These are phyloP conservation scores for Xylaria multiplex DNA, from an alignment of 2,329 filamentous ascomycete genomes.

Conservation along the genomic window DNA sequence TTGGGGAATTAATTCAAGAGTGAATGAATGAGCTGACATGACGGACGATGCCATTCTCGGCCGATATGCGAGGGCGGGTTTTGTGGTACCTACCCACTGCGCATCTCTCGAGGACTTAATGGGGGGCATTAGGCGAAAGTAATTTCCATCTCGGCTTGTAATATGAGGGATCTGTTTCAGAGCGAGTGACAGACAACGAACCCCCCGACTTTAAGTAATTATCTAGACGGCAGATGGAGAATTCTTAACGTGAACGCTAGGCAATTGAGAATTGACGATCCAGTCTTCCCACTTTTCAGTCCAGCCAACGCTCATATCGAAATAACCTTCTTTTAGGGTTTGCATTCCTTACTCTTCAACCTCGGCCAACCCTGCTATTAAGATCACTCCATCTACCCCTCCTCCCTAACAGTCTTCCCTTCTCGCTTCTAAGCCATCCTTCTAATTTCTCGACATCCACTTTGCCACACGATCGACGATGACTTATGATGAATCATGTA, in stretches of 20 bases:
- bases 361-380: neutral
- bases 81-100: neutral
- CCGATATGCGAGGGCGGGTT: conserved; percentile 1
- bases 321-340: too few species aligned
- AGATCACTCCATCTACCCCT: neutral
- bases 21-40: neutral
- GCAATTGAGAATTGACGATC: too few species aligned
- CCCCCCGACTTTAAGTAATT: neutral
- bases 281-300: neutral
- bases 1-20: neutral
- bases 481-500: neutral
- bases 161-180: conserved; percentile 5
- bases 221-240: too few species aligned
- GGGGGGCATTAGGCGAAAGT: conserved; percentile 6
- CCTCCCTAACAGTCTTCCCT: neutral
- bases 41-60: conserved; percentile 7
- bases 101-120: neutral
- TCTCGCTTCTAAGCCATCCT: neutral
- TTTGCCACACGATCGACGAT: neutral
- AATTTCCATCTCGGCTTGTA: conserved; percentile 6
- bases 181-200: neutral
- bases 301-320: too few species aligned
- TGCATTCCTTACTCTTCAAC: too few species aligned
- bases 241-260: neutral
- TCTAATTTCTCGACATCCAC: neutral